Evolutionary conservation across 495 filamentous ascomycete species (phyloP), one percentile per base, ranked within the genome.

Genomic region (Podospora conica): DNA sequence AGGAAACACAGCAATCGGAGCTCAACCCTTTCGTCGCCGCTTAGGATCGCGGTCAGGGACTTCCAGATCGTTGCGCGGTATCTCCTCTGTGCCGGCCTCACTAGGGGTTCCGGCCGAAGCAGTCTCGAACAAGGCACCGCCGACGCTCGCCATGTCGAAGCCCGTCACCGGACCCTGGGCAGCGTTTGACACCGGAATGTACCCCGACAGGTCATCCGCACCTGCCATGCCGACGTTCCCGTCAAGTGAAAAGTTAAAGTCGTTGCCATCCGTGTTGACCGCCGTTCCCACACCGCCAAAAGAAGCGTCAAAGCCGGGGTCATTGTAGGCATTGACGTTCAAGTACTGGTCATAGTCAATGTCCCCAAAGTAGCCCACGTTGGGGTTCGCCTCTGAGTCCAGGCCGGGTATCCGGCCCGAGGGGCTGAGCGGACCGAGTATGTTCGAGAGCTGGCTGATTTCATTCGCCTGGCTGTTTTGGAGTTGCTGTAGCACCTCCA

Each of bases 351-450:
- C 90, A 1, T 91, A 79, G 68, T 91, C 89, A 55, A 90, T 75
- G 33, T 75, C 74, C 61, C 78, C 78, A 55, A 82, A 84, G 66
- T 81, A 83, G 65, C 62, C 63, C 15, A 68, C 67, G 62, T 72
- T 76, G 15, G 70, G 62, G 28, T 77, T 80, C 25, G 79, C 81
- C 15, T 75, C 68, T 8, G 82, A 79, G 28, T 81, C 80, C 3
- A 96, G 74, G 10, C 91, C 92, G 1, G 92, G 91, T 60, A 97
- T 95, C 20, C 82, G 81, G 12, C 92, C 92, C 6, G 84, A 90
- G 0, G 92, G 92, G 70, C 87, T 91, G 28, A 96, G 79, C 2
- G 93, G 92, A 29, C 89, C 87, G 23, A 97, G 80, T 0, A 90
- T 73, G 33, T 84, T 84, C 60, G 85, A 84, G 24, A 97, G 79